Evolutionary conservation across 805 yeast species (phyloP), one percentile per base, ranked within the genome.

Genomic region (Wickerhamiella kurtzmanii): DNA sequence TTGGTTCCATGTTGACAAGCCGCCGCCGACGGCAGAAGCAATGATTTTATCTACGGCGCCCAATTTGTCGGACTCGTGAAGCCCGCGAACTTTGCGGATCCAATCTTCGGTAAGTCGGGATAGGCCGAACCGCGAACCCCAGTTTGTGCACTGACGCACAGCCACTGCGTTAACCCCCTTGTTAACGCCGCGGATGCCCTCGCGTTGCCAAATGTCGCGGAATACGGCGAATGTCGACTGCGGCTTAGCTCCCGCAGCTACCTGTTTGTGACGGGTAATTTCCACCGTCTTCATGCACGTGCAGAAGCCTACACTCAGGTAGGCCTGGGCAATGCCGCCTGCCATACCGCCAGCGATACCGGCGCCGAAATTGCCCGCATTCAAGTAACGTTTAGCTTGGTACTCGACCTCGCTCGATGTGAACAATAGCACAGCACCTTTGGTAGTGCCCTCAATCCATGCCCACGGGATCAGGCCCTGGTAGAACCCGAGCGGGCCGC

Each of bases 391-490:
- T 59, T 73, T 79, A 57, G 80, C 77, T 43, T 74, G 75, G 64
- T 84, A 85, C 66, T 92, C 97, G 45, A 87, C 83, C 63, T 92
- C 97, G 41, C 94, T 79, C 41, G 95, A 81, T 32, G 87, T 96
- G 59, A 92, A 92, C 56, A 92, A 72, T 48, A 92, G 71, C 5
- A 88, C 95, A 3, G 97, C 96, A 64, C 98, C 98, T 65, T 92
- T 92, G 35, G 98, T 92, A n/a, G 95, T 83, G 8, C 96, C 98
- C 67, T 89, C 98, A 56, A 92, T 83, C 96, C 97, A 88, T 4
- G 97, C 98, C 98, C 98, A 92, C 42, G 98, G 98, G 54, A 89
- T 88, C 62, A 92, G 73, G 28, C 98, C 98, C 66, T 92, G 98
- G 68, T 88, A 92, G 69, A 88, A 92, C 0, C 97, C 98, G 22